Conservation (phyloP, 352 stramenopile species). For the Pythium utonaiense region DNA sequence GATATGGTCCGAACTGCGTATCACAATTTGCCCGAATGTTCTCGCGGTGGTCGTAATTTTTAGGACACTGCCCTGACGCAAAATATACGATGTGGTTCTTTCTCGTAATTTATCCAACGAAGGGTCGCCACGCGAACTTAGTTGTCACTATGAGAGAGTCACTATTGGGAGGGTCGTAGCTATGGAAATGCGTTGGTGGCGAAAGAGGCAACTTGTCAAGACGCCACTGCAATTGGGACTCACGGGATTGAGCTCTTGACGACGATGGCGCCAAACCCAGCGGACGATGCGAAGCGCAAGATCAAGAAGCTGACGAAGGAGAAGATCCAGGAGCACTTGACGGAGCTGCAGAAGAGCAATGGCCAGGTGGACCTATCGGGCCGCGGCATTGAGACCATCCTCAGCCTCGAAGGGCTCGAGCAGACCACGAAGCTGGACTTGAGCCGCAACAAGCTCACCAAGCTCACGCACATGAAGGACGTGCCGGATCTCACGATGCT, state of each 20-base stretch:
- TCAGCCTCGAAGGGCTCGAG: constrained; percentile 65
- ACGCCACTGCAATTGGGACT: not conserved
- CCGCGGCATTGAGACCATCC: constrained; percentile 77
- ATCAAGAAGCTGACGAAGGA: constrained; percentile 89
- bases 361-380: constrained; percentile 58
- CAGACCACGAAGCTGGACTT: constrained; percentile 69
- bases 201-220: constrained; percentile 5
- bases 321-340: constrained; percentile 55
- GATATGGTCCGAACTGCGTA: not conserved
- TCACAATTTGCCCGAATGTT: not conserved
- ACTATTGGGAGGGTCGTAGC: no score
- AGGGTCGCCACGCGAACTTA: constrained; percentile 9
- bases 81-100: no score
- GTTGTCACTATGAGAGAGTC: constrained; percentile 3
- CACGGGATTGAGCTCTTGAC: not conserved
- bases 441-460: constrained; percentile 85
- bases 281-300: constrained; percentile 43
- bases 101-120: constrained; percentile 2
- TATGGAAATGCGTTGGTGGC: constrained; percentile 27
- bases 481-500: constrained; percentile 69
- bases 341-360: constrained; percentile 45
- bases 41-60: not conserved
- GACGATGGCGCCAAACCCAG: constrained; percentile 15
- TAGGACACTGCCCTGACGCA: no score
- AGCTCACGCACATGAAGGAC: constrained; percentile 65